Conservation (phyloP, 2,329 filamentous ascomycete species). For the Sporothrix sp. region DNA sequence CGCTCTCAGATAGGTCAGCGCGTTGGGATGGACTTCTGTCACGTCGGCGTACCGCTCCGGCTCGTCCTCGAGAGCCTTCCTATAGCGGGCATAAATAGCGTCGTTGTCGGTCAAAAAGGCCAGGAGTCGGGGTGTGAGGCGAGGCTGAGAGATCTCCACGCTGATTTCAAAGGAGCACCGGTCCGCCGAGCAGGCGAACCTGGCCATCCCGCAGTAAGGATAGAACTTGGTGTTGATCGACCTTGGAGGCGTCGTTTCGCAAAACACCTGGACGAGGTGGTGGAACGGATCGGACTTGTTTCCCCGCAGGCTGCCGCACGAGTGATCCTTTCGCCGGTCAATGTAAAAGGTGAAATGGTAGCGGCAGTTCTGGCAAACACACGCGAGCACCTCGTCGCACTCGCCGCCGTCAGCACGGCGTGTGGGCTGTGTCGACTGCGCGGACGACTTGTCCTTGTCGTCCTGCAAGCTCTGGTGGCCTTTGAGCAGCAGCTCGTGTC, state of each 20-base stretch:
- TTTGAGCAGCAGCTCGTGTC: slow-evolving; percentile 18
- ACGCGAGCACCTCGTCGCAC: slow-evolving; percentile 19
- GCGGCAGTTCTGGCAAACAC: slow-evolving; percentile 26
- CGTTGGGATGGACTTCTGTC: slow-evolving; percentile 30
- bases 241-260: not conserved
- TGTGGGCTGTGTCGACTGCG: not conserved
- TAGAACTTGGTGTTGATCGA: slow-evolving; percentile 27
- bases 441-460: not conserved
- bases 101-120: slow-evolving; percentile 35
- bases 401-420: slow-evolving; percentile 13
- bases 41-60: slow-evolving; percentile 39
- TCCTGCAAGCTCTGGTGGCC: slow-evolving; percentile 17
- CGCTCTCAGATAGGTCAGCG: slow-evolving; percentile 37
- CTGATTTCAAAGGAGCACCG: slow-evolving; percentile 34
- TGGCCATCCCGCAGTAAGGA: slow-evolving; percentile 28
- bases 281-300: slow-evolving; percentile 19
- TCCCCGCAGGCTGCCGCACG: slow-evolving; percentile 15
- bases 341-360: slow-evolving; percentile 26
- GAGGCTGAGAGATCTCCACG: slow-evolving; percentile 41
- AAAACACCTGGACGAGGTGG: slow-evolving; percentile 19
- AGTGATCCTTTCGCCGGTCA: slow-evolving; percentile 8
- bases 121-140: slow-evolving; percentile 35
- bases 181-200: slow-evolving; percentile 33
- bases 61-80: slow-evolving; percentile 33
- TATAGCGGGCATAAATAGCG: slow-evolving; percentile 33